Evolutionary conservation across 2,329 filamentous ascomycete species (phyloP).

Genomic region (Trichoderma sp.): DNA sequence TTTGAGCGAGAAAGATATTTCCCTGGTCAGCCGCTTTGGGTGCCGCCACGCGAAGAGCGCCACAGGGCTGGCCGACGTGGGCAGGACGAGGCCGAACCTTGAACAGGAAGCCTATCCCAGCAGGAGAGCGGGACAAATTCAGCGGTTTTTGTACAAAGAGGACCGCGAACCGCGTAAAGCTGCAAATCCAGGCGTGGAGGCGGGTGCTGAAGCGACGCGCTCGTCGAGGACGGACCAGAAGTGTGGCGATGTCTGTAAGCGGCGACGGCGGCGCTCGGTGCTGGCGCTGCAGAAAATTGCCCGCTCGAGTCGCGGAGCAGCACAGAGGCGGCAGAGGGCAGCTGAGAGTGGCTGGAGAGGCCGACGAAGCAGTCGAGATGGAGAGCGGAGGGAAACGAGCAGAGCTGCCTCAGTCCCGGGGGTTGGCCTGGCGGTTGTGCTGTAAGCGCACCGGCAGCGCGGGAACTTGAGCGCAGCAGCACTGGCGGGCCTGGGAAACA

Average conservation of each 20-base stretch:
- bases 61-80: conserved; percentile 39
- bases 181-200: neutral
- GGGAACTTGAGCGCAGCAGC: conserved; percentile 23
- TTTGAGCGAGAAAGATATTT: conserved; percentile 14
- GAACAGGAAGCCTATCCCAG: conserved; percentile 1
- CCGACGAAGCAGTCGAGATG: conserved; percentile 8
- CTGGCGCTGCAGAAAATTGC: conserved; percentile 4
- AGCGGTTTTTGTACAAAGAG: neutral
- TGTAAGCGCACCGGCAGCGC: conserved; percentile 23
- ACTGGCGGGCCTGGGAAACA: neutral
- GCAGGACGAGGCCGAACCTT: conserved; percentile 34
- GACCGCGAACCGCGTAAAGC: conserved; percentile 22
- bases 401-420: conserved; percentile 14
- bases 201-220: conserved; percentile 18
- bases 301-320: conserved; percentile 21
- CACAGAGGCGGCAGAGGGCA: conserved; percentile 9
- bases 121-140: neutral
- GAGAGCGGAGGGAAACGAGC: neutral
- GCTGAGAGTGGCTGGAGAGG: neutral
- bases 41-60: conserved; percentile 40
- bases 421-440: conserved; percentile 16
- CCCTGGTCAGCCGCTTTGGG: conserved; percentile 37
- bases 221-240: conserved; percentile 1
- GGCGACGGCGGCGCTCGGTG: conserved; percentile 21
- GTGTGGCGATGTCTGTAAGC: conserved; percentile 17